phyloP scores from a whole-genome alignment of 495 filamentous ascomycete genomes.

The Daldinia decipiens region DNA sequence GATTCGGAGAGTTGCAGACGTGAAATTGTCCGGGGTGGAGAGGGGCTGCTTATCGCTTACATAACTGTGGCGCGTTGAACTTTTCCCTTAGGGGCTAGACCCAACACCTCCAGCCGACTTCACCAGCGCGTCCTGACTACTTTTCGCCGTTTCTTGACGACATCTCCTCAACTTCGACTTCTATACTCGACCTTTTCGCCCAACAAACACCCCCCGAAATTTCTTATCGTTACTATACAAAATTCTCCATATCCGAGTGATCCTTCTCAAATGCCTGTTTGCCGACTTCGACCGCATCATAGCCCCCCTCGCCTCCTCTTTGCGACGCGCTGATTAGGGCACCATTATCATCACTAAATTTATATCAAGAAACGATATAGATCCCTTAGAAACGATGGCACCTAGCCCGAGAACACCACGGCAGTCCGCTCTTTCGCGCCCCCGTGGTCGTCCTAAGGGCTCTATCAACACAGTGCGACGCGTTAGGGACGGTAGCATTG shows the following conservation, averaged over 20 bases:
- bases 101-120: conserved; percentile 45
- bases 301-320: conserved; percentile 48
- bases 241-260: conserved; percentile 5
- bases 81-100: conserved; percentile 44
- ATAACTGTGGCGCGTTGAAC: conserved; percentile 41
- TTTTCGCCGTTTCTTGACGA: conserved; percentile 43
- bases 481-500: conserved; percentile 50
- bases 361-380: conserved; percentile 31
- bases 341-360: conserved; percentile 41
- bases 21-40: conserved; percentile 33
- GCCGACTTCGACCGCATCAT: conserved; percentile 40
- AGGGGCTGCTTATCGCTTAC: conserved; percentile 41
- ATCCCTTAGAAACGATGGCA: conserved; percentile 50
- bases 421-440: conserved; percentile 52
- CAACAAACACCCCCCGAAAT: conserved; percentile 1
- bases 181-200: conserved; percentile 10
- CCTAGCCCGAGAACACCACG: conserved; percentile 56
- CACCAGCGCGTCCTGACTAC: conserved; percentile 44
- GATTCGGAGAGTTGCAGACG: conserved; percentile 28
- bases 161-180: conserved; percentile 33
- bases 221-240: background rate
- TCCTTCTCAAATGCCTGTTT: conserved; percentile 50
- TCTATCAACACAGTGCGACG: conserved; percentile 56
- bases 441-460: conserved; percentile 56
- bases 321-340: conserved; percentile 51